Percentiles rank a stretch among this genome's conserved stretches.
Conservation (phyloP, 805 yeast genomes). For the Saturnispora zaruensis region DNA sequence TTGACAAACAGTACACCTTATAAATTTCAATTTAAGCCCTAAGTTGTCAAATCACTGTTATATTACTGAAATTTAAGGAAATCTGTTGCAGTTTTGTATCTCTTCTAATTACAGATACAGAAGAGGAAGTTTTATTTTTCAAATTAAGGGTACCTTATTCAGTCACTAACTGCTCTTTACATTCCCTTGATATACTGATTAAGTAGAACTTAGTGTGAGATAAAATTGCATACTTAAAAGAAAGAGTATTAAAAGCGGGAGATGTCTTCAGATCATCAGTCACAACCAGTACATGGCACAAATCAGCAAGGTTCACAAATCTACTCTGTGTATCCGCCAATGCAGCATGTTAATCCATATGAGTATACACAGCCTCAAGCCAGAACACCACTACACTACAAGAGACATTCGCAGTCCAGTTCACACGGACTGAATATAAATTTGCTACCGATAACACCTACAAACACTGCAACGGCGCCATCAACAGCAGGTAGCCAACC, state of each 20-base stretch:
- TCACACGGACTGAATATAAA: background rate
- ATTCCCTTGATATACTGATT: background rate
- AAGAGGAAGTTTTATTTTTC: background rate
- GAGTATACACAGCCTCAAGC: background rate
- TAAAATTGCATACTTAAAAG: background rate
- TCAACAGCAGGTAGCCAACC: background rate
- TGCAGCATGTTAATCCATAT: background rate
- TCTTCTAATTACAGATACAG: background rate
- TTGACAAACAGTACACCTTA: background rate
- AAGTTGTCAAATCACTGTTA: background rate
- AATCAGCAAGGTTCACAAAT: background rate
- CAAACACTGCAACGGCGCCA: background rate
- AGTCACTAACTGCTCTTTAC: background rate
- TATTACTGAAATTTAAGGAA: background rate
- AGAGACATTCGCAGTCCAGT: background rate
- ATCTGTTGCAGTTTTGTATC: background rate
- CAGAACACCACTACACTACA: background rate
- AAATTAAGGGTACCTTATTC: background rate
- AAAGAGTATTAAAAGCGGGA: background rate
- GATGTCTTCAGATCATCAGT: background rate
- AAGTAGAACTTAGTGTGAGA: background rate
- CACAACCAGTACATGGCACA: background rate
- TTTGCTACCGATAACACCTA: background rate
- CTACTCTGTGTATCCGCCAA: background rate
- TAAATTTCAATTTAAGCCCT: background rate